These are phyloP conservation scores for Samsoniella hepiali DNA, from an alignment of 2,329 filamentous ascomycete genomes.

Conservation along the genomic window DNA sequence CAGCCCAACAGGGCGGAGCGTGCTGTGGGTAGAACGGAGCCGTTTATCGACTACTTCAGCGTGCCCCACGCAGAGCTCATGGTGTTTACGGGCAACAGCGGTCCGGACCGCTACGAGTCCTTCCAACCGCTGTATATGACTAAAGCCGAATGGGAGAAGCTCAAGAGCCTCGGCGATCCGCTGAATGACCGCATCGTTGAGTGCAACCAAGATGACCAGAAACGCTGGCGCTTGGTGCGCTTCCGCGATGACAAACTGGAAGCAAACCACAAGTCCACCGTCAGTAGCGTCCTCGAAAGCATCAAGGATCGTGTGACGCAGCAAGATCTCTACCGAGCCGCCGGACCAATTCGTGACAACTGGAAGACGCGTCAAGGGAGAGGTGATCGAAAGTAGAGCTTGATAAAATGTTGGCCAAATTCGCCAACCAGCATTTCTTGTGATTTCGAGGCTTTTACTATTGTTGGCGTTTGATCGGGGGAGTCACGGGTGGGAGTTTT, in stretches of 20 bases:
- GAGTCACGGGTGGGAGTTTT: neutral
- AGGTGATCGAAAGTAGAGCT: slow-evolving; percentile 25
- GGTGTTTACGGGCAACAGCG: slow-evolving; percentile 61
- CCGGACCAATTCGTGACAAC: slow-evolving; percentile 68
- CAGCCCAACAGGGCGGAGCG: slow-evolving; percentile 66
- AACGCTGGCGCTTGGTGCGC: slow-evolving; percentile 80
- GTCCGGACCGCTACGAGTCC: slow-evolving; percentile 53
- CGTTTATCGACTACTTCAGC: slow-evolving; percentile 75
- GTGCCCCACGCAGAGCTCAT: slow-evolving; percentile 71
- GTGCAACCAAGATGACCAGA: slow-evolving; percentile 73
- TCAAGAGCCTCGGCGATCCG: slow-evolving; percentile 71
- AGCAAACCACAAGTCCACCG: slow-evolving; percentile 82
- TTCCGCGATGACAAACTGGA: slow-evolving; percentile 92
- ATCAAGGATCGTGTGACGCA: slow-evolving; percentile 84
- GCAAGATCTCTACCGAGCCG: slow-evolving; percentile 70
- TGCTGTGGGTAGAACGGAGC: slow-evolving; percentile 59
- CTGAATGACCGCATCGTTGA: slow-evolving; percentile 89
- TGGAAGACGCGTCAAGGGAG: slow-evolving; percentile 66
- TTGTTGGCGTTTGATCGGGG: neutral
- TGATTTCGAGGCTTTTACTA: neutral
- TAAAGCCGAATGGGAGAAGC: slow-evolving; percentile 74
- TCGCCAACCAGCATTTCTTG: neutral
- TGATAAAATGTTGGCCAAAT: neutral
- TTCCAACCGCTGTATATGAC: slow-evolving; percentile 69
- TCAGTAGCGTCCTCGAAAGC: slow-evolving; percentile 82